Evolutionary conservation across 257 asterid genomes (phyloP), one percentile per base, ranked within the genome.

Genomic region (Asclepias syriaca): DNA sequence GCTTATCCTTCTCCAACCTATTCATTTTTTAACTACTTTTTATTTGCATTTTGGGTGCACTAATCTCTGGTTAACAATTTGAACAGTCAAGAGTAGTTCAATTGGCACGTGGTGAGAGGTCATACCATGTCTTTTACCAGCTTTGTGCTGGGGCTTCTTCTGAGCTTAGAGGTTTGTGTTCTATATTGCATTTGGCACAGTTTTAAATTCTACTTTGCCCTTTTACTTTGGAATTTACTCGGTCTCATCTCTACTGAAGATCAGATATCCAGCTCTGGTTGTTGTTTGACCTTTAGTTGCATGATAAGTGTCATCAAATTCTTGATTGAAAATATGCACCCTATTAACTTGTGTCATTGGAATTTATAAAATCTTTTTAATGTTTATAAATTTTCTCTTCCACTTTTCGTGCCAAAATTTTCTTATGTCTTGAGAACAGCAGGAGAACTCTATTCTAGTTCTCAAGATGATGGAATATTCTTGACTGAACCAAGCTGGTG

Each of bases 71-170:
- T 73, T 69, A 69, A 51, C 55, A 70, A 68, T 78, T 83, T 84
- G 77, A 76, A 80, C 97, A 94, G 99, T 89, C 95, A 14, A 91
- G 97, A 83, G 97, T 89, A 71, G 97, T 91, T 78, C 93, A 89
- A 73, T 69, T 87, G 80, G 85, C 88, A 68, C 77, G 76, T 69
- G 96, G 96, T 68, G 99, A 94, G 78, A 85, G 97, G 75, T 88
- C 97, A 50, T 94, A 85, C 79, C 97, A 94, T 81, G 82, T 94
- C 81, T 89, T 94, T 82, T 91, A 94, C 81, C 97, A 94, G 84
- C 97, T 94, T 34, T 94, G 99, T 76, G 89, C 89, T n/a, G 99
- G 97, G 80, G 97, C 90, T 83, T 83, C 97, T 69, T 68, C 90
- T 73, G 73, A 66, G 80, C 92, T 94, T 75, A 84, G 84, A 88